phyloP scores from a whole-genome alignment of 2,329 filamentous ascomycete genomes.

The Diaporthe caulivora region DNA sequence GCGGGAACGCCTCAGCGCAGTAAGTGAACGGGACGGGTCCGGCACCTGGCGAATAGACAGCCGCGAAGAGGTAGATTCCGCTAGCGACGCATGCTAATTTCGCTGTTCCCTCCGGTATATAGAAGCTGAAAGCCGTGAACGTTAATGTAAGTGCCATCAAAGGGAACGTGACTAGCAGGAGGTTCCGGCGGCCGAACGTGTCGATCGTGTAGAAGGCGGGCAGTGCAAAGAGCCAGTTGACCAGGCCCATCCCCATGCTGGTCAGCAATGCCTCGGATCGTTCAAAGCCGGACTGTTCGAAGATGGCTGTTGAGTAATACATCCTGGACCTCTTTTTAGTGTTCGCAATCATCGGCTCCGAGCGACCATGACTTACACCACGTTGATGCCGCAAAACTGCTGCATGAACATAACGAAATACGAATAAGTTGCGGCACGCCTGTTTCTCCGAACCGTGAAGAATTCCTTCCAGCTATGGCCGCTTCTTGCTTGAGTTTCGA shows the following conservation, averaged over 20 bases:
- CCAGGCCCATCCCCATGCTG: constrained; percentile 47
- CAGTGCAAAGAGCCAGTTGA: constrained; percentile 76
- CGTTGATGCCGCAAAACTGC: constrained; percentile 48
- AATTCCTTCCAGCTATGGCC: constrained; percentile 51
- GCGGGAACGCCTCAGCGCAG: constrained; percentile 66
- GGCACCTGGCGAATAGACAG: constrained; percentile 61
- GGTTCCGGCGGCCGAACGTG: constrained; percentile 70
- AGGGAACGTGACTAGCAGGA: constrained; percentile 33
- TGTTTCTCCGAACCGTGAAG: constrained; percentile 52
- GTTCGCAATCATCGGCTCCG: neutral
- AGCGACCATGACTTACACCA: neutral
- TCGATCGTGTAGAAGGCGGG: constrained; percentile 72
- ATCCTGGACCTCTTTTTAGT: neutral
- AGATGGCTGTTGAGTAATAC: constrained; percentile 5
- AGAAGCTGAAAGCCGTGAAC: constrained; percentile 65
- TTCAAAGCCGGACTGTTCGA: constrained; percentile 11
- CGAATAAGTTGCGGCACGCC: constrained; percentile 51
- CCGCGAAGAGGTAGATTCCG: constrained; percentile 69
- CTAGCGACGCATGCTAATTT: constrained; percentile 64
- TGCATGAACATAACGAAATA: constrained; percentile 55
- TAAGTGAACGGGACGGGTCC: constrained; percentile 55
- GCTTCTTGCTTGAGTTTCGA: constrained; percentile 46
- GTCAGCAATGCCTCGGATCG: constrained; percentile 4
- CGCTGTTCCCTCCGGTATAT: constrained; percentile 49
- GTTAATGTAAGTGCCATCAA: constrained; percentile 27